Evolutionary conservation across 2,329 filamentous ascomycete genomes (phyloP), one percentile per base, ranked within the genome.

Genomic region (Tetracladium maxilliforme): DNA sequence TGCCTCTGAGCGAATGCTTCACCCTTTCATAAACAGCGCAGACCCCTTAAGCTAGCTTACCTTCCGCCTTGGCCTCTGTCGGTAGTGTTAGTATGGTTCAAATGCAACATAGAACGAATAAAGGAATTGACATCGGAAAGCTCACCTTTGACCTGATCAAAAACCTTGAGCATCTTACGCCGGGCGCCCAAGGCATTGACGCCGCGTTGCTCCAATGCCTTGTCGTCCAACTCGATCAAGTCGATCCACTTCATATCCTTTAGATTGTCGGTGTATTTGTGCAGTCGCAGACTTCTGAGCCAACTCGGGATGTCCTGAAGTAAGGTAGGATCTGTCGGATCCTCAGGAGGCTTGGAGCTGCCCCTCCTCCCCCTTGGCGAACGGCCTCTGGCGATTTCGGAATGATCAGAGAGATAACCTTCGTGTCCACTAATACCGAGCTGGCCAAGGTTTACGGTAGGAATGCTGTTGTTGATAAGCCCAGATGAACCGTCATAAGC

Each of bases 91-190:
- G 48, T 24, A 22, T 25, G 14, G 18, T 13, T 10, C 24, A 31
- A 11, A 18, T 11, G 18, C 4, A 1, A 14, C 13, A 18, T 16
- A 20, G 15, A 7, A 11, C 10, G 14, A 8, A 8, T 14, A 10
- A 6, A 22, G 11, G 18, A 19, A 8, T n/a, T 10, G 6, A 19
- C 10, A 20, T 11, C 21, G 40, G 55, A 35, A n/a, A n/a, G n/a
- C n/a, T n/a, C 54, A 73, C 70, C 79, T 54, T 73, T 83, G 43
- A 95, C 87, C 59, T 94, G 86, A 42, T 95, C 90, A 53, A 95
- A 95, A 29, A 95, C 90, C 70, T 98, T 98, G 32, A 98, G 60
- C 82, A 98, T 92, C 68, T 98, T 98, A 48, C 87, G 79, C 39
- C 90, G 67, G 11, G 90, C 90, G 40, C 90, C 90, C 29, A 95